Evolutionary conservation across 2,329 filamentous ascomycete species (phyloP), one percentile per base, ranked within the genome.

Genomic region (Dryadomyces quercivorus): DNA sequence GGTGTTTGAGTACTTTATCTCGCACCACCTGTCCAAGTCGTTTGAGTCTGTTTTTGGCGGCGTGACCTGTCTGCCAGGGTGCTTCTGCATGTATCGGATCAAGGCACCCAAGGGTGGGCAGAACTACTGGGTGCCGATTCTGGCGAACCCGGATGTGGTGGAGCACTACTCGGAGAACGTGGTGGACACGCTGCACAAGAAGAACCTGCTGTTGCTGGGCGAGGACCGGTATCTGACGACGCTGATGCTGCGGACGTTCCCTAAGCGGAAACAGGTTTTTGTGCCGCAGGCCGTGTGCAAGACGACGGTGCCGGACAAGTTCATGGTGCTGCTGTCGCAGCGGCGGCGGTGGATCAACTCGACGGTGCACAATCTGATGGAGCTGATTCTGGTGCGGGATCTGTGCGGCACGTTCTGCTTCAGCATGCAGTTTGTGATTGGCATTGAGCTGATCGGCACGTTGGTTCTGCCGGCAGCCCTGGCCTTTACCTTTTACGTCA

Each of bases 11-110:
- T 96, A 97, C 74, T 98, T 97, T 75, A 93, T 98, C 71, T 97
- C 93, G 2, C 93, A 98, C 69, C 94, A 98, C 69, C 79, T 94
- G 63, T 82, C 91, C 64, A 98, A 98, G 72, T 90, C 92, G 4
- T 98, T 98, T 71, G 93, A 98, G 70, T 96, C 91, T 1, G 87
- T 96, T 61, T 98, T 98, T 70, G 93, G 93, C 72, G 93, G 93
- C 86, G 93, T 98, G 58, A 98, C 93, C 60, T 98, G 93, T 77
- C 77, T 98, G 62, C 93, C 93, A 16, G 93, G 93, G 60, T 98
- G 93, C 76, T 98, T 98, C 83, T 96, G 90, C 78, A 98, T 98
- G 94, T 98, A 98, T 75, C 88, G 93, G 65, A 97, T 98, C 80
- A 98, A 98, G 73, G 88, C 93, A 34, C 94, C 93, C 57, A 98